Base-by-base conservation (phyloP, 78 protist species). In the Cavenderia fasciculata region DNA sequence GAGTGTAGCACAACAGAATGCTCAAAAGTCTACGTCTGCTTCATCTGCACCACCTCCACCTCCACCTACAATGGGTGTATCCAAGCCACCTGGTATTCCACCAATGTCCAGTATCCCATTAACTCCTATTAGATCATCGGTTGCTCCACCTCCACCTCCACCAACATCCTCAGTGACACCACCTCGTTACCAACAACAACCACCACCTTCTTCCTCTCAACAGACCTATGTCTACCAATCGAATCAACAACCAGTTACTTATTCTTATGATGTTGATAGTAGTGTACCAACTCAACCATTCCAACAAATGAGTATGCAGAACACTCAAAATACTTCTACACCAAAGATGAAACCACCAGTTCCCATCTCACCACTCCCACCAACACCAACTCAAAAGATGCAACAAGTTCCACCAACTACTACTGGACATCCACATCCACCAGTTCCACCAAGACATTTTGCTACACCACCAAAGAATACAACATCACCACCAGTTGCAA, bases 81-180 rank as follows among this genome's bases (percentile, higher is more conserved):
- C 92, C 6, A 36, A 49, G 34, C 14, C 31, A 6, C 82, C 82
- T 51, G 69, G 44, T 31, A n/a, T n/a, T n/a, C n/a, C n/a, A n/a
- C n/a, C n/a, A n/a, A n/a, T n/a, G n/a, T n/a, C n/a, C n/a, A n/a
- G n/a, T n/a, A n/a, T n/a, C n/a, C n/a, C n/a, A n/a, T n/a, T n/a
- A n/a, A n/a, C n/a, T n/a, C n/a, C n/a, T n/a, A n/a, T n/a, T n/a
- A 79, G 76, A 66, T 47, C 69, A 31, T 34, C 68, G 1, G 59
- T 61, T 33, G 72, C 46, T 11, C 77, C 75, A 4, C 77, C 88
- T 2, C 88, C 88, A 31, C 88, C 88, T 2, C 88, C 88, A 40
- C 88, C 88, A 1, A 6, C 87, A 29, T 36, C 31, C 10, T 21
- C 10, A 52, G 31, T 23, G 21, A 44, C 49, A 11, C 49, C 49